Conservation (phyloP, 164 flowering plant species). For the Sextonia rubra region DNA sequence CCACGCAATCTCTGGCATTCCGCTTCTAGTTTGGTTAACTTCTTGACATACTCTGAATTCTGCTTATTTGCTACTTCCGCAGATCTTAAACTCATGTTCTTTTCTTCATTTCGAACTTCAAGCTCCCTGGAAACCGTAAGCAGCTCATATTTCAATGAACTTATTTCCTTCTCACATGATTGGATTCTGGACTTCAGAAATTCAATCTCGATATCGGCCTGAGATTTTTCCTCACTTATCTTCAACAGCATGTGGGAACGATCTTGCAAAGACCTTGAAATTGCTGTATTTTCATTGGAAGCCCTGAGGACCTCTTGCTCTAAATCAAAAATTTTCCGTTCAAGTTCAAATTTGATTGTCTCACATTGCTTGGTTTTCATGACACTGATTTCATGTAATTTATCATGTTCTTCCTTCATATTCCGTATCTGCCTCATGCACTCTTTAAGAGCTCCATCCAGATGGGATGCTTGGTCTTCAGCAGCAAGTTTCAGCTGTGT, state of each 20-base stretch:
- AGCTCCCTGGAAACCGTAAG: conserved; percentile 75
- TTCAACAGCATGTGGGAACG: conserved; percentile 70
- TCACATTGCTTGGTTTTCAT: conserved; percentile 72
- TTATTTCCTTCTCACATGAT: conserved; percentile 80
- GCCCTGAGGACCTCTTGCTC: conserved; percentile 70
- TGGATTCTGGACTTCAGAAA: conserved; percentile 59
- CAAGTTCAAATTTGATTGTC: conserved; percentile 63
- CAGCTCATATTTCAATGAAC: conserved; percentile 80
- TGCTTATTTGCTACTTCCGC: conserved; percentile 90
- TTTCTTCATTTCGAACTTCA: conserved; percentile 97
- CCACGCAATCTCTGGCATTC: conserved; percentile 96
- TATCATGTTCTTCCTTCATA: conserved; percentile 87
- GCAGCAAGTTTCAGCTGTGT: conserved; percentile 76
- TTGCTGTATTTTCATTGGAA: conserved; percentile 73
- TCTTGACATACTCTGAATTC: conserved; percentile 80
- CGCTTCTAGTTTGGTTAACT: conserved; percentile 84
- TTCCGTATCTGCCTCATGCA: conserved; percentile 91
- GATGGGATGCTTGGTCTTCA: conserved; percentile 82
- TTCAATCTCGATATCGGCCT: conserved; percentile 83
- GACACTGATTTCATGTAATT: conserved; percentile 59
- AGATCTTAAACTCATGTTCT: conserved; percentile 80
- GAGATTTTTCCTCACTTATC: conserved; percentile 78
- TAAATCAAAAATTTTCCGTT: conserved; percentile 49
- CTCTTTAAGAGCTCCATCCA: conserved; percentile 97
- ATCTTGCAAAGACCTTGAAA: conserved; percentile 90